A percentile compares a stretch with the other conserved stretches of the same genome.
phyloP scores from a whole-genome alignment of 768 basidiomycete genomes.

The Phanerochaete carnosa region DNA sequence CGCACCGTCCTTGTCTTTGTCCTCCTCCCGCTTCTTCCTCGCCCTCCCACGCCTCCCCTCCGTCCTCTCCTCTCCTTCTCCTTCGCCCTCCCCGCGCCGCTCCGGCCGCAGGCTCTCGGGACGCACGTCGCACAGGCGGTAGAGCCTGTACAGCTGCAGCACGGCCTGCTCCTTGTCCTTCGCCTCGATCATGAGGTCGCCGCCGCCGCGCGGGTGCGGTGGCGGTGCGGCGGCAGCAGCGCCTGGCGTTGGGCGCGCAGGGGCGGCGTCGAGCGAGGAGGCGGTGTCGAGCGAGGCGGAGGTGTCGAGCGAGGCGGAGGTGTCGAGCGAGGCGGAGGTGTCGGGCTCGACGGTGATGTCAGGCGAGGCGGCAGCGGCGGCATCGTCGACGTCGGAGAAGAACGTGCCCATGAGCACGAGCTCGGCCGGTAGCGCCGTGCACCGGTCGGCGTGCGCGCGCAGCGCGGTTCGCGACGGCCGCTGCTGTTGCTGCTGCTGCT shows the following conservation, averaged over 20 bases:
- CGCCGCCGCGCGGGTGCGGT: background rate
- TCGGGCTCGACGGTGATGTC: too few relatives aligned
- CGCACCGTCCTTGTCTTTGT: background rate
- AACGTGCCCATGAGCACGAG: conserved; percentile 40
- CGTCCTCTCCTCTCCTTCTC: background rate
- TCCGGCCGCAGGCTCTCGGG: conserved; percentile 39
- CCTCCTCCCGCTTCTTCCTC: background rate
- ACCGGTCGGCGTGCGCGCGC: conserved; percentile 85
- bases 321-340: too few relatives aligned
- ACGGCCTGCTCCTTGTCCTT: conserved; percentile 96
- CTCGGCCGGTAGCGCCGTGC: conserved; percentile 63
- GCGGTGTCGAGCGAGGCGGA: too few relatives aligned
- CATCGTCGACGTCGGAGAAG: background rate
- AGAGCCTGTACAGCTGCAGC: conserved; percentile 77
- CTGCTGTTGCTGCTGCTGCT: background rate
- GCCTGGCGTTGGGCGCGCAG: too few relatives aligned
- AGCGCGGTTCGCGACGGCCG: too few relatives aligned
- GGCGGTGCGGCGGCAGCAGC: too few relatives aligned
- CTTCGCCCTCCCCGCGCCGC: conserved; percentile 3
- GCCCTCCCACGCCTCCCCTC: background rate
- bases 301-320: too few relatives aligned
- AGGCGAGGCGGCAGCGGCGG: too few relatives aligned
- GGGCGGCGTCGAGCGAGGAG: too few relatives aligned
- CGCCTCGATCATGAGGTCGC: conserved; percentile 89
- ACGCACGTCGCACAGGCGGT: conserved; percentile 63